phyloP scores from a whole-genome alignment of 768 basidiomycete genomes.

The Kwoniella shandongensis region DNA sequence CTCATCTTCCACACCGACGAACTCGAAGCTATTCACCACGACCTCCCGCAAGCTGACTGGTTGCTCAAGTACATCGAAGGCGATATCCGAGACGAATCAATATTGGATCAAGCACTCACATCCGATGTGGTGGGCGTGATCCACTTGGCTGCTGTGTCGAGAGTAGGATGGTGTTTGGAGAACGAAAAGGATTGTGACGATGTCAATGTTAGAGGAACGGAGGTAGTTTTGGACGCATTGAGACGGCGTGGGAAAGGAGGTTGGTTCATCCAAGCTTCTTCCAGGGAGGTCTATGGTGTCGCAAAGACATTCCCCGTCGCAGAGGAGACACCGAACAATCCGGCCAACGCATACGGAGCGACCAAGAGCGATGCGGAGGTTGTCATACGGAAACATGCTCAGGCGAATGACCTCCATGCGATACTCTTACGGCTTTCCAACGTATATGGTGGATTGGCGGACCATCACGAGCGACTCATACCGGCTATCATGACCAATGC shows the following conservation, averaged over 20 bases:
- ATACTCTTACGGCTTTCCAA: slow-evolving; percentile 35
- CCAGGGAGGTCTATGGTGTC: slow-evolving; percentile 30
- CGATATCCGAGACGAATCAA: slow-evolving; percentile 26
- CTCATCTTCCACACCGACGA: slow-evolving; percentile 28
- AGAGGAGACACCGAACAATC: slow-evolving; percentile 17
- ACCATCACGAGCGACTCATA: slow-evolving; percentile 41
- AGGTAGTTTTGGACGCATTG: slow-evolving; percentile 24
- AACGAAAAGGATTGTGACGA: slow-evolving; percentile 37
- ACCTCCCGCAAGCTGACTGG: slow-evolving; percentile 6
- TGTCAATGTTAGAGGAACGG: slow-evolving; percentile 39
- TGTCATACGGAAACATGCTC: slow-evolving; percentile 15
- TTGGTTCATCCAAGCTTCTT: slow-evolving; percentile 38
- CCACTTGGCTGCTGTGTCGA: slow-evolving; percentile 37
- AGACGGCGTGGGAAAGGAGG: not conserved
- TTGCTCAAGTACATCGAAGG: slow-evolving; percentile 21
- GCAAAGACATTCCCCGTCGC: slow-evolving; percentile 18
- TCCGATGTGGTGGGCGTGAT: slow-evolving; percentile 29
- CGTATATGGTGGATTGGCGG: slow-evolving; percentile 37
- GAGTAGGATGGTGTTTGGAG: slow-evolving; percentile 34
- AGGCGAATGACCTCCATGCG: slow-evolving; percentile 6
- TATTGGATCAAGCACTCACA: slow-evolving; percentile 18
- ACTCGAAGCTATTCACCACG: slow-evolving; percentile 21
- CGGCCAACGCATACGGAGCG: slow-evolving; percentile 34
- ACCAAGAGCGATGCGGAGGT: slow-evolving; percentile 36
- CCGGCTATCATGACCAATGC: slow-evolving; percentile 37